Conservation (phyloP, 176 grass and related monocot species). For the Eragrostis curvula region DNA sequence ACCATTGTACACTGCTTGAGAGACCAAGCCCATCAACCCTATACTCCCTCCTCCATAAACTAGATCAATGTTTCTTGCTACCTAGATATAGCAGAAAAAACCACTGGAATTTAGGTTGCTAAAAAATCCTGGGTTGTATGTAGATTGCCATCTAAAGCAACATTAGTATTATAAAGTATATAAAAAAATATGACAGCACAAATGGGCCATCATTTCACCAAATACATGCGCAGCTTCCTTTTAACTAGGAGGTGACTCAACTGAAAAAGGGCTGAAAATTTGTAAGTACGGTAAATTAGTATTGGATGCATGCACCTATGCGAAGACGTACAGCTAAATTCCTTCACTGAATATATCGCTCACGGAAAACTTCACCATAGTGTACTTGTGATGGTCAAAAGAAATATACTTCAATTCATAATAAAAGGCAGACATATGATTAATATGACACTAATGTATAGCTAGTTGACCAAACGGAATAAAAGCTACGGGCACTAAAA, state of each 20-base stretch:
- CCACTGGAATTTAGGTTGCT: neutral
- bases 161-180: neutral
- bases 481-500: slow-evolving; percentile 13
- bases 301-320: slow-evolving; percentile 4
- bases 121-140: neutral
- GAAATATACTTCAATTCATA: neutral
- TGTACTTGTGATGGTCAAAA: slow-evolving; percentile 9
- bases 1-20: slow-evolving; percentile 57
- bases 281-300: neutral
- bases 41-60: slow-evolving; percentile 60
- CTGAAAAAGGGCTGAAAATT: neutral
- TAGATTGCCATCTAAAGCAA: neutral
- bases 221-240: neutral
- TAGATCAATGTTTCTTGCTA: slow-evolving; percentile 55
- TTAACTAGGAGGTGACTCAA: neutral
- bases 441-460: neutral
- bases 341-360: neutral
- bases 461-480: neutral
- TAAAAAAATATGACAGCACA: neutral
- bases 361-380: neutral
- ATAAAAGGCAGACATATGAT: neutral
- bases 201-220: neutral
- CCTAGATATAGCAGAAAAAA: slow-evolving; percentile 26
- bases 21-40: slow-evolving; percentile 53
- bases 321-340: neutral